Percentiles rank a stretch among this genome's conserved stretches.
Conservation (phyloP, 2,329 filamentous ascomycete species). For the Mariannaea elegans region DNA sequence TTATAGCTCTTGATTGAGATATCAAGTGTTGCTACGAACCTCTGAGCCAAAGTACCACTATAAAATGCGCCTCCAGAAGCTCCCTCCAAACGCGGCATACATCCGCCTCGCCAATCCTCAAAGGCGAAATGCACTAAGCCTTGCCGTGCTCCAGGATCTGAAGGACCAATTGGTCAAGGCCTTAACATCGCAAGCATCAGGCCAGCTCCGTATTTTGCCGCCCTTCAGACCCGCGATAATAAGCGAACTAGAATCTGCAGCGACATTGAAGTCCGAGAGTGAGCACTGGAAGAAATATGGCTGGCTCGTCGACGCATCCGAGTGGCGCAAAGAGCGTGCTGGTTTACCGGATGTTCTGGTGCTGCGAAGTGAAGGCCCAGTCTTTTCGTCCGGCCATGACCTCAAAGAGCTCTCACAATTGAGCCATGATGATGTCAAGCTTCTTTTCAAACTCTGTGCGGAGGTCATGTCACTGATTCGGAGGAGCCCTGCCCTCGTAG, state of each 20-base stretch:
- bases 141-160: conserved; percentile 26
- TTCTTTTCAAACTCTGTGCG: conserved; percentile 29
- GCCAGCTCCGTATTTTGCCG: conserved; percentile 25
- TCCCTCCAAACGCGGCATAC: conserved; percentile 28
- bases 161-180: conserved; percentile 31
- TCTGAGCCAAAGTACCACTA: too few species aligned
- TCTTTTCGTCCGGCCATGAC: conserved; percentile 38
- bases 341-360: conserved; percentile 34
- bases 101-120: conserved; percentile 31
- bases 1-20: too few species aligned
- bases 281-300: conserved; percentile 26
- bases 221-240: conserved; percentile 21
- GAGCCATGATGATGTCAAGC: conserved; percentile 23
- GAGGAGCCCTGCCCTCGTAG: conserved; percentile 31
- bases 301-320: conserved; percentile 32
- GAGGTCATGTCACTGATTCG: conserved; percentile 36
- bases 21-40: too few species aligned
- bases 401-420: conserved; percentile 31
- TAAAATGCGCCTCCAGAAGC: conserved; percentile 31
- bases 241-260: conserved; percentile 12
- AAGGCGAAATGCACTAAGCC: conserved; percentile 35
- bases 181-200: conserved; percentile 19
- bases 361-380: conserved; percentile 33
- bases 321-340: conserved; percentile 33
- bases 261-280: background rate